Base-by-base conservation (phyloP, 441 rosid species). In the Syzygium syzygioides region DNA sequence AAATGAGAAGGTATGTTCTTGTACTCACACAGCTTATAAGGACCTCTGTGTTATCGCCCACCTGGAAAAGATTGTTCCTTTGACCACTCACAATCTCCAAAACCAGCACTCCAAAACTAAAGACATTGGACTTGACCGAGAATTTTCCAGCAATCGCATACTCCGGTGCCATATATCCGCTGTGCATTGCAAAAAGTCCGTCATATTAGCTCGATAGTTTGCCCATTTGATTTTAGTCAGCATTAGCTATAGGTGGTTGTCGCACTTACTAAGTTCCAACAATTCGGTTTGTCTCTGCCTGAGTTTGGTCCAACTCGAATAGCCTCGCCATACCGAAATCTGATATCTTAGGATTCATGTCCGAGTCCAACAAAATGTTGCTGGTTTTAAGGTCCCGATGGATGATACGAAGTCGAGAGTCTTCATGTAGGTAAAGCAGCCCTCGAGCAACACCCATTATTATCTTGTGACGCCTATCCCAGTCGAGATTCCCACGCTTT, bases 331-430 rank as follows among this genome's bases (percentile, higher is more conserved):
- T 92, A 28, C 95, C 95, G 5, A 95, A 93, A 88, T 95, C 95
- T 11, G 94, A 91, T 66, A 95, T 92, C 86, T 94, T 95, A 0
- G 94, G 94, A 48, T 91, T 92, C 94, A 95, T 91, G 34, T 94
- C 91, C 2, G 54, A 64, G 53, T 94, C 95, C 80, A 94, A 87
- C 53, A 94, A 90, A 55, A 94, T 68, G 87, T 94, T 94, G 64
- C 93, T 91, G 0, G 94, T 91, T 91, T 94, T 94, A 28, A 94
- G 91, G 88, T 94, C 96, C 19, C 95, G 94, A 50, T 94, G 96
- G 66, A 92, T 92, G 14, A 91, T 92, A 85, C 87, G 76, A 18
- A 90, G 84, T 20, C 87, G 79, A 34, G 95, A 95, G 89, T 93
- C 95, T 80, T 91, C 90, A 19, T 94, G 96, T 41, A 95, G 90